These are phyloP conservation scores for Kwoniella mangroviensis DNA, from an alignment of 768 basidiomycete species.

Conservation along the genomic window DNA sequence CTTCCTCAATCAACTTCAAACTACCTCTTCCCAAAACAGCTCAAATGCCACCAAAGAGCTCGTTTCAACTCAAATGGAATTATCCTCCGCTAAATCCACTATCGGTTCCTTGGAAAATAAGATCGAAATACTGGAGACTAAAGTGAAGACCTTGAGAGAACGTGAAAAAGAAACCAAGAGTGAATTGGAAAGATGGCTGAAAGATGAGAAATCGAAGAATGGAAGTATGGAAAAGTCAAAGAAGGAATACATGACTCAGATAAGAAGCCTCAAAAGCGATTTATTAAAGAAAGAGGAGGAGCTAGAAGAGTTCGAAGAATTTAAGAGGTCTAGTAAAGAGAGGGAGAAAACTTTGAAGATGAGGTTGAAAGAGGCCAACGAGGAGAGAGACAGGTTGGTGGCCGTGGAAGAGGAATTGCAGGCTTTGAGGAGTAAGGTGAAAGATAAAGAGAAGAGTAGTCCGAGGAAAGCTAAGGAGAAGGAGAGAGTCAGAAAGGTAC, in stretches of 20 bases:
- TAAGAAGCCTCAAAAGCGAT: slow-evolving; percentile 35
- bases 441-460: background rate
- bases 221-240: slow-evolving; percentile 39
- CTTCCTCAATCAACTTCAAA: slow-evolving; percentile 34
- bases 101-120: slow-evolving; percentile 26
- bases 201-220: slow-evolving; percentile 37
- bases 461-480: slow-evolving; percentile 15
- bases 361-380: slow-evolving; percentile 36
- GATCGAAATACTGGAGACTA: slow-evolving; percentile 35
- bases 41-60: slow-evolving; percentile 14
- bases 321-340: slow-evolving; percentile 34
- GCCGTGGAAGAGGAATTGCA: slow-evolving; percentile 34
- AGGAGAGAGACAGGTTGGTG: slow-evolving; percentile 29
- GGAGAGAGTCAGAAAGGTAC: slow-evolving; percentile 28
- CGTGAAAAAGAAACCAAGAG: slow-evolving; percentile 35
- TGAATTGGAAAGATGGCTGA: slow-evolving; percentile 36
- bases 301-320: slow-evolving; percentile 39
- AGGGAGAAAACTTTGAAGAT: slow-evolving; percentile 42
- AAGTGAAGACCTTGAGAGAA: slow-evolving; percentile 31
- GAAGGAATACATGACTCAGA: slow-evolving; percentile 31
- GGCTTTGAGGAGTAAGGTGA: slow-evolving; percentile 11
- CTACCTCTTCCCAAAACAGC: slow-evolving; percentile 3
- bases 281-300: slow-evolving; percentile 35
- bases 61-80: slow-evolving; percentile 21
- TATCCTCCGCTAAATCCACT: slow-evolving; percentile 21